These are phyloP conservation scores for Pleurotus tuber-regium DNA, from an alignment of 768 basidiomycete genomes.

Conservation along the genomic window DNA sequence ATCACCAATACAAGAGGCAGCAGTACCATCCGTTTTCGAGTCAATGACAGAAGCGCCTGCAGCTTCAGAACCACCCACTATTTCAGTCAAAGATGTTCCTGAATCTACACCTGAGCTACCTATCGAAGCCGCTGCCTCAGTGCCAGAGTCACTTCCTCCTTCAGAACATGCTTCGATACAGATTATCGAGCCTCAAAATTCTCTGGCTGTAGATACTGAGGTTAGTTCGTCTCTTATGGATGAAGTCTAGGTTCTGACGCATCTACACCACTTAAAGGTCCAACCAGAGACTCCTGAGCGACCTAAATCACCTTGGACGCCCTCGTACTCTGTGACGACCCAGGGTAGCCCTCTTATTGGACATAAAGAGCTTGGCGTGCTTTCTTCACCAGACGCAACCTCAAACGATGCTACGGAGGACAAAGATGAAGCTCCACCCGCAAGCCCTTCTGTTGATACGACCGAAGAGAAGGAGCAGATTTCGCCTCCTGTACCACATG, in stretches of 20 bases:
- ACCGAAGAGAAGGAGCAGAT: too few species aligned
- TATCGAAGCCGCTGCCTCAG: not conserved
- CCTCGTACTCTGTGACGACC: constrained; percentile 21
- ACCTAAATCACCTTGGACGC: constrained; percentile 17
- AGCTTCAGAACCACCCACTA: too few species aligned
- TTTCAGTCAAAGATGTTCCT: too few species aligned
- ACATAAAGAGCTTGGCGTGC: constrained; percentile 18
- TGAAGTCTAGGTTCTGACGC: not conserved
- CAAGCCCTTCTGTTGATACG: too few species aligned
- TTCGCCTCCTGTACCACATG: too few species aligned
- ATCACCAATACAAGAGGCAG: constrained; percentile 9
- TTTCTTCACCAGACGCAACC: too few species aligned
- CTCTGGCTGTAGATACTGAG: constrained; percentile 1
- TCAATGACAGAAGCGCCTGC: not conserved
- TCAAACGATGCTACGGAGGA: too few species aligned
- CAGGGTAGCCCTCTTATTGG: constrained; percentile 16
- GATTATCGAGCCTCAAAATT: not conserved
- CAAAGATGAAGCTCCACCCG: too few species aligned
- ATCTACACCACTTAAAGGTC: not conserved
- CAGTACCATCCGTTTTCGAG: not conserved
- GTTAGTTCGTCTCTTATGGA: not conserved
- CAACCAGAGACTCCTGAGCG: not conserved
- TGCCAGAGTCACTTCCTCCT: too few species aligned
- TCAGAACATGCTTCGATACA: not conserved
- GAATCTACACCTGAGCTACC: not conserved